A percentile compares a stretch with the other conserved stretches of the same genome.
Conservation (phyloP, 2,329 filamentous ascomycete genomes). For the Phialophora tarda region DNA sequence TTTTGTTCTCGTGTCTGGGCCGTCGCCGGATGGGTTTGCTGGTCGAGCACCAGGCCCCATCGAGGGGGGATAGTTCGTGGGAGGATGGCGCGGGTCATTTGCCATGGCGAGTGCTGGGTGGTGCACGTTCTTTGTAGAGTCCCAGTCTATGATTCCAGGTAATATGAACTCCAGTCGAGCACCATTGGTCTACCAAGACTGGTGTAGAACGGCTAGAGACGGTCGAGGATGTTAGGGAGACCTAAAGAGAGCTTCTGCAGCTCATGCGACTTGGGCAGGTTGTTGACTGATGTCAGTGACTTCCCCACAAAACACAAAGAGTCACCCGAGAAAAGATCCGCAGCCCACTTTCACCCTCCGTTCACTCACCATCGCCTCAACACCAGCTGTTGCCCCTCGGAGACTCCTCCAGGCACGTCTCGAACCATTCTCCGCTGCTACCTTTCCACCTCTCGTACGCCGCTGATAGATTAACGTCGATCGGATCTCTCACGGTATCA, state of each 20-base stretch:
- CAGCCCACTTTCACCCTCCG: conserved; percentile 12
- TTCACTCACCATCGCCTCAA: background rate
- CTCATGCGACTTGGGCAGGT: conserved; percentile 10
- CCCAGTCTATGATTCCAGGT: conserved; percentile 2
- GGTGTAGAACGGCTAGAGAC: background rate
- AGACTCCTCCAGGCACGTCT: background rate
- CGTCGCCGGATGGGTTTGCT: conserved; percentile 28
- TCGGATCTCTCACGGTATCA: background rate
- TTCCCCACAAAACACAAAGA: conserved; percentile 17
- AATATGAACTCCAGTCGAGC: background rate
- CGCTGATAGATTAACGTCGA: background rate
- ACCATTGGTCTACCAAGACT: background rate
- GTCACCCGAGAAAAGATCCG: conserved; percentile 22
- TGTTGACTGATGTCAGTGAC: conserved; percentile 15
- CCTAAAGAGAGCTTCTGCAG: background rate
- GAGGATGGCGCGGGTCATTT: conserved; percentile 24
- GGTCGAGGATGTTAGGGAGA: background rate
- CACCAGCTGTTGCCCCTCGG: background rate
- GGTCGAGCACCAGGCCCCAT: conserved; percentile 39
- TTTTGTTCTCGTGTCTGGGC: conserved; percentile 9
- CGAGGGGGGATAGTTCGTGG: conserved; percentile 34
- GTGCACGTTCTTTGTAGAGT: background rate
- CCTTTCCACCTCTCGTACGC: background rate
- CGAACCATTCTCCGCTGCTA: background rate
- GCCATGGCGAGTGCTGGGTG: conserved; percentile 27